phyloP scores from a whole-genome alignment of 2,329 filamentous ascomycete species.

The Chaetomiaceae sp. region DNA sequence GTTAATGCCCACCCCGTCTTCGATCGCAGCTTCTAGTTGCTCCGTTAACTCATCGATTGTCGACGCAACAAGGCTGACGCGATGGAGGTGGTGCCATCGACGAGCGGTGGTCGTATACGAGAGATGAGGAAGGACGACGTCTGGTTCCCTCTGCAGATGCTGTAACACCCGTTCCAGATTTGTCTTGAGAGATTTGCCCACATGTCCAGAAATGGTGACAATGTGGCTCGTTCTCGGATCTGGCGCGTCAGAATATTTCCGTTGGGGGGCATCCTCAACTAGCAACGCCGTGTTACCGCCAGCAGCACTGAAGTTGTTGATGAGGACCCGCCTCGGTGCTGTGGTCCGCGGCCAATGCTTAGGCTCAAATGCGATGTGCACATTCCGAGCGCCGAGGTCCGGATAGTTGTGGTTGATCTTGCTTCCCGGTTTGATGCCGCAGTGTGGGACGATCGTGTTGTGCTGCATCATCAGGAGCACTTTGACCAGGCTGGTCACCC shows the following conservation, averaged over 20 bases:
- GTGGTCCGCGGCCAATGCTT: not conserved
- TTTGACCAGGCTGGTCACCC: constrained; percentile 43
- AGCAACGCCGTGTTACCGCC: constrained; percentile 65
- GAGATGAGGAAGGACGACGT: constrained; percentile 51
- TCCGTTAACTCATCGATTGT: constrained; percentile 40
- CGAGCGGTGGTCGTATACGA: constrained; percentile 67
- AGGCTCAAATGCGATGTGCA: constrained; percentile 13
- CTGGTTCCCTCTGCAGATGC: too few species aligned
- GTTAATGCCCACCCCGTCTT: too few species aligned
- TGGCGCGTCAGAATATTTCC: constrained; percentile 35
- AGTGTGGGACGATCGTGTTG: constrained; percentile 46
- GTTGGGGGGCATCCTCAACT: constrained; percentile 54
- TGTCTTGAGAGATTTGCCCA: constrained; percentile 48
- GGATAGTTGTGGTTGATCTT: constrained; percentile 8
- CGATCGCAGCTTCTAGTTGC: too few species aligned
- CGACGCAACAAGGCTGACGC: constrained; percentile 45
- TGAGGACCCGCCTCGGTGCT: constrained; percentile 37
- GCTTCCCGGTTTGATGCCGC: constrained; percentile 44
- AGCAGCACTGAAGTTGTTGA: constrained; percentile 67
- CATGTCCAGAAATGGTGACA: constrained; percentile 54
- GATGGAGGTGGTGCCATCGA: constrained; percentile 55
- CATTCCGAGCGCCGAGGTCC: constrained; percentile 5
- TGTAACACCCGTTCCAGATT: constrained; percentile 57
- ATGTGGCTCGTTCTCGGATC: not conserved
- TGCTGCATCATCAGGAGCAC: constrained; percentile 47